Base-by-base conservation (phyloP, 768 basidiomycete genomes). In the Hygrocybe coccinea region DNA sequence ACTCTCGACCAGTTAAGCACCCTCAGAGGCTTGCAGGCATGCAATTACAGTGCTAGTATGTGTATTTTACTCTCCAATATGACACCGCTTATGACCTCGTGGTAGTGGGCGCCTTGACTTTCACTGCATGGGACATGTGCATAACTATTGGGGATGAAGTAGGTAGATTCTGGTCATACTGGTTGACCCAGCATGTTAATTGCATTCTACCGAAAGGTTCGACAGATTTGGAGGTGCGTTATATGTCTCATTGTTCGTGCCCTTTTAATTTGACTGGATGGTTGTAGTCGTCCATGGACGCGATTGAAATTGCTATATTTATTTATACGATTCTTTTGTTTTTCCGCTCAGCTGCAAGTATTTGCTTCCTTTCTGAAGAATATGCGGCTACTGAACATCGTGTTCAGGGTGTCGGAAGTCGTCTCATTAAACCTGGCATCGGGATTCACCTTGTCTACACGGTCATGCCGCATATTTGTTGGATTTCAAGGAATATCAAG, bases 41-140 rank as follows among this genome's bases (percentile, higher is more conserved):
- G 64, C 57, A 65, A 67, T 52, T 67, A 65, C 57, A 64, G 60
- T 37, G 59, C 61, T 7, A 60, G 65, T 65, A 29, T 58, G 65
- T 58, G 15, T 21, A 11, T 14, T n/a, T 29, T 35, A 11, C 9
- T 24, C 14, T 35, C 22, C 35, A 1, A 36, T 24, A 19, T 17
- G 21, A 37, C 19, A 38, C 39, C 15, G 6, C 52, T 6, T 21
- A n/a, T 29, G 33, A 17, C 12, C 35, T 45, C 44, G 12, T 38
- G 14, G n/a, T 15, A 67, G 66, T 67, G 50, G 61, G 54, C 6
- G 66, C 66, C 15, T 53, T 67, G 14, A 54, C 63, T 8, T 67
- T 65, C 43, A 62, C 64, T 5, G 8, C 65, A 43, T 57, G 60
- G 49, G 66, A 67, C 45, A 56, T 60, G 11, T 24, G 60, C 33